These are phyloP conservation scores for Cinchona pubescens DNA, from an alignment of 257 asterid genomes.

Conservation along the genomic window DNA sequence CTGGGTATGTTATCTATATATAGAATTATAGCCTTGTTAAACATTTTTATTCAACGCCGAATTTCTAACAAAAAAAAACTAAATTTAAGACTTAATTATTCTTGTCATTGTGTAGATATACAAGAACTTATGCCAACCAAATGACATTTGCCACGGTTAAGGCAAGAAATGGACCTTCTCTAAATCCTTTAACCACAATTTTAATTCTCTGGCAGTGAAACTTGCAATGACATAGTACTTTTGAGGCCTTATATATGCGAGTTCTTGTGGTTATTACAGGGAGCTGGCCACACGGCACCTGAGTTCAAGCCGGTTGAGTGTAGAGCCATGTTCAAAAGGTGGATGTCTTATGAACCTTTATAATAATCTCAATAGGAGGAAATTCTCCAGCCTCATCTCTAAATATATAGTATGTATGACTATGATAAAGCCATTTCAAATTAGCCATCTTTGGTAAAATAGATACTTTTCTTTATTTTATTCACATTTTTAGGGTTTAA, in stretches of 20 bases:
- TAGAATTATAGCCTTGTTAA: no score
- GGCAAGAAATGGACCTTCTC: conserved; percentile 13
- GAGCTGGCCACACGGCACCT: conserved; percentile 44
- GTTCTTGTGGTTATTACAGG: background rate
- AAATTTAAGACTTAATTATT: background rate
- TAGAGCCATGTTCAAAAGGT: conserved; percentile 41
- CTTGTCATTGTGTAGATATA: conserved; percentile 21
- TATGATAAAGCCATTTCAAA: no score
- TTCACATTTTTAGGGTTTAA: no score
- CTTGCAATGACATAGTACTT: no score
- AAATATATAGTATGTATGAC: no score
- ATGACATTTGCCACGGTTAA: conserved; percentile 52
- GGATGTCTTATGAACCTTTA: conserved; percentile 39
- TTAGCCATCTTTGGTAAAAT: no score
- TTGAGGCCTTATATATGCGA: no score
- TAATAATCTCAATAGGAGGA: background rate
- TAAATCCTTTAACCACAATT: no score
- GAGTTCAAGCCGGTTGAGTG: conserved; percentile 30
- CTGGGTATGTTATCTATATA: conserved; percentile 30
- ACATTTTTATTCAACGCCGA: no score
- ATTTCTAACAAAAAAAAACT: background rate
- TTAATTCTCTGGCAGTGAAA: no score
- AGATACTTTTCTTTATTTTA: no score
- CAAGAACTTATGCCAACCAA: conserved; percentile 35
- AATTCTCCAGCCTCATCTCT: no score